Evolutionary conservation across 139 green algal species (phyloP).

Genomic region (Monoraphidium neglectum): DNA sequence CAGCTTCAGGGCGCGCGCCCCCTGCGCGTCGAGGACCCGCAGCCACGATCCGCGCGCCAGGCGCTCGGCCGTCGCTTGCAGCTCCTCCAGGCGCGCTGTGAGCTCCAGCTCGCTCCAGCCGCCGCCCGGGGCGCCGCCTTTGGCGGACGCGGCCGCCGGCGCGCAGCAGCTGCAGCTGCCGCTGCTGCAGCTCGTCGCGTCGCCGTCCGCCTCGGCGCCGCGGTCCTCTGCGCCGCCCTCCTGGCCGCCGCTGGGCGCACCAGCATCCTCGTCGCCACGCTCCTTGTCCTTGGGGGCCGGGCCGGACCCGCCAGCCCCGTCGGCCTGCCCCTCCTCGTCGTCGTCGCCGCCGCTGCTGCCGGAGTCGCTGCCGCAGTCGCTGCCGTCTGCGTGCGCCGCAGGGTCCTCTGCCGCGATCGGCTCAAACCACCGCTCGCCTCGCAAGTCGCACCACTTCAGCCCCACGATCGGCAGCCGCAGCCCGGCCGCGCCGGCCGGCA

Average conservation of each 20-base stretch:
- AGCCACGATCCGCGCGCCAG: conserved; percentile 45
- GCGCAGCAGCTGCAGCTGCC: conserved; percentile 8
- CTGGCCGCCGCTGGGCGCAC: no score
- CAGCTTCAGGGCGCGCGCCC: conserved; percentile 36
- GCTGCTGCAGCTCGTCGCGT: conserved; percentile 5
- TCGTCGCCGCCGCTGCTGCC: not conserved
- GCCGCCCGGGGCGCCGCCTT: not conserved
- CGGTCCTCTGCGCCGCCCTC: no score
- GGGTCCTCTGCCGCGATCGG: conserved; percentile 37
- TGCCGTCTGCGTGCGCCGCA: not conserved
- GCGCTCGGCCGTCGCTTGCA: conserved; percentile 48
- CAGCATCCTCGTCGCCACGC: not conserved
- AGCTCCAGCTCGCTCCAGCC: conserved; percentile 18
- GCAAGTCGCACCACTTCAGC: conserved; percentile 73
- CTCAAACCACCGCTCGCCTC: conserved; percentile 69
- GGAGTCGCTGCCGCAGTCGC: not conserved
- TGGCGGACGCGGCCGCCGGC: not conserved
- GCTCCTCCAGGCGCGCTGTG: conserved; percentile 34
- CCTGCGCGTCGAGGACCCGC: conserved; percentile 42
- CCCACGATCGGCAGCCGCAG: conserved; percentile 54
- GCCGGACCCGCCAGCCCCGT: not conserved
- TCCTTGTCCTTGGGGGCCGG: no score
- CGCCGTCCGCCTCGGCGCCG: no score
- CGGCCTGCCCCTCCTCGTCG: not conserved
- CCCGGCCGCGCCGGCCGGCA: not conserved